phyloP scores from a whole-genome alignment of 129 eudicot genomes.

The Flaveria robusta region DNA sequence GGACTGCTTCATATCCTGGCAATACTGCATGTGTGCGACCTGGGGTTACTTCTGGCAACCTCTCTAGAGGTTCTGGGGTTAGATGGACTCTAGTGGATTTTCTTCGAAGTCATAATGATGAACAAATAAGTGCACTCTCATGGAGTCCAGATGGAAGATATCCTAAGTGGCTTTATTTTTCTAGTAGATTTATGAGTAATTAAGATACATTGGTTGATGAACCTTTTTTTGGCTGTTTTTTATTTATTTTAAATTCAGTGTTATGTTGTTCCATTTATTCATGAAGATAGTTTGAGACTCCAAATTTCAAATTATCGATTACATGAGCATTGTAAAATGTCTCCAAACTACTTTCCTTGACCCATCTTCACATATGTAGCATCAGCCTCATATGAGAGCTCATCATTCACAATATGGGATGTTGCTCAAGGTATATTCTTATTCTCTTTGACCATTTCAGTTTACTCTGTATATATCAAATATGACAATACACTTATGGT shows the following conservation, averaged over 20 bases:
- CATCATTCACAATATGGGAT: conserved; percentile 98
- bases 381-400: conserved; percentile 85
- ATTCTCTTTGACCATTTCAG: background rate
- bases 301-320: background rate
- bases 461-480: background rate
- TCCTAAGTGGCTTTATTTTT: conserved; percentile 45
- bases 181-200: conserved; percentile 7
- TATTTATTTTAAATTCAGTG: background rate
- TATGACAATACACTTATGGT: too few species aligned
- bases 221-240: conserved; percentile 1
- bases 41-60: conserved; percentile 60
- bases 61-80: conserved; percentile 70
- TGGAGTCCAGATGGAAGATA: conserved; percentile 99
- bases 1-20: conserved; percentile 97
- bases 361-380: conserved; percentile 73
- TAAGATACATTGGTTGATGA: conserved; percentile 8
- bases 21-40: conserved; percentile 79
- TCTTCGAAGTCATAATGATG: conserved; percentile 66
- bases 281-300: conserved; percentile 2
- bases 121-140: conserved; percentile 87
- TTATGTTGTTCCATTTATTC: conserved; percentile 15
- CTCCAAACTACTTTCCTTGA: conserved; percentile 51
- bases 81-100: conserved; percentile 87
- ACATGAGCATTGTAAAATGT: background rate
- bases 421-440: conserved; percentile 75